phyloP scores from a whole-genome alignment of 495 filamentous ascomycete species.

The Penicillium macrosclerotiorum region DNA sequence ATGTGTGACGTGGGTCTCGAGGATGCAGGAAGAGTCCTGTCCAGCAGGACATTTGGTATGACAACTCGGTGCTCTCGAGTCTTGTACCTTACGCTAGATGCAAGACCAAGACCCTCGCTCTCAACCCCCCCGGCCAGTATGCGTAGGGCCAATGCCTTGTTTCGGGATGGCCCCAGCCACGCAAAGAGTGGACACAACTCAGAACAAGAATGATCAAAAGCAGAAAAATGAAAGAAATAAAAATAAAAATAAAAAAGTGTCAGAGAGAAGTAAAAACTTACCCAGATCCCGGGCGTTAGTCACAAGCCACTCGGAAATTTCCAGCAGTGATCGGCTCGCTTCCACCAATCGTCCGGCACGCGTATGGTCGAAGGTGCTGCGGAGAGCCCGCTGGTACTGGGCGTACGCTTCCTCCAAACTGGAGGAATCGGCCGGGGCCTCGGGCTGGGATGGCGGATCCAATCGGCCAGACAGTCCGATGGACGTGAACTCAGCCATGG shows the following conservation, averaged over 20 bases:
- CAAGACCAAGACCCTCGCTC: too few species aligned
- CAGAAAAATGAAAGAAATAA: constrained; percentile 13
- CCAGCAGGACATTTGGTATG: too few species aligned
- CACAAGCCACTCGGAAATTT: constrained; percentile 83
- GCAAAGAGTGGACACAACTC: too few species aligned
- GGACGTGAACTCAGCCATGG: constrained; percentile 53
- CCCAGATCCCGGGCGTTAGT: constrained; percentile 79
- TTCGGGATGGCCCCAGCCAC: too few species aligned
- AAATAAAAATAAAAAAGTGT: constrained; percentile 6
- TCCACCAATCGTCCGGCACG: constrained; percentile 69
- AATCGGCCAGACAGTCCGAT: constrained; percentile 34
- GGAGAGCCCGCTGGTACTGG: constrained; percentile 70
- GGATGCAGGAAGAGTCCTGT: constrained; percentile 20
- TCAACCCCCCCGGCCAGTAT: too few species aligned
- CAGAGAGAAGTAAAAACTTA: constrained; percentile 49
- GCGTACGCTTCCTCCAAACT: constrained; percentile 64
- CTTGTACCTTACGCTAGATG: constrained; percentile 3
- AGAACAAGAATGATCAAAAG: too few species aligned
- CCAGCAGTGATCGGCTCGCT: constrained; percentile 69
- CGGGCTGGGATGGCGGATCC: constrained; percentile 26
- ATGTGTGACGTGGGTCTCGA: constrained; percentile 23
- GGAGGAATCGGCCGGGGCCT: constrained; percentile 24
- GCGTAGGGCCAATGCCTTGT: too few species aligned
- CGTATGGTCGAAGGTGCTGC: constrained; percentile 72
- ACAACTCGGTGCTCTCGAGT: too few species aligned